Base-by-base conservation (phyloP, 345 rosid species). In the Lenwebbia sp. region DNA sequence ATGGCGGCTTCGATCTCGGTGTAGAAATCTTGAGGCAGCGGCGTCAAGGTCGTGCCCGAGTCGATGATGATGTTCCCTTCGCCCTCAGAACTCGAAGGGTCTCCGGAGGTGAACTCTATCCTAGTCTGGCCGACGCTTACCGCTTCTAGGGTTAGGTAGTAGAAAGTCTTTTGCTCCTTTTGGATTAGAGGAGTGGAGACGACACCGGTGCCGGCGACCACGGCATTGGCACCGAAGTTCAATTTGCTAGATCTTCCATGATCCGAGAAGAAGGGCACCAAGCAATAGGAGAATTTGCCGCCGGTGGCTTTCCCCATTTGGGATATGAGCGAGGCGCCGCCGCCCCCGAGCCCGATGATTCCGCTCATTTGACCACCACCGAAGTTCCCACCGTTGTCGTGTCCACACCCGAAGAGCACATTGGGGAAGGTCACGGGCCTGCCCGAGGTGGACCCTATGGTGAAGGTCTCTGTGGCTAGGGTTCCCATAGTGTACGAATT, bases 271-370 rank as follows among this genome's bases (percentile, higher is more conserved):
- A 88, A 51, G 82, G 92, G 92, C 3, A 94, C 90, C 86, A 94
- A 88, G 86, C 96, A 94, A 87, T 95, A 94, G 0, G 98, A 92
- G 84, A 96, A 94, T 50, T 85, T 92, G 10, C 92, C 89, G 10
- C 88, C 87, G 26, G 91, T 89, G 3, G 89, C 47, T 21, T 82
- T 37, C 23, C 86, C 70, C 54, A 90, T 70, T 55, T 88, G 93
- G 9, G 88, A 40, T 5, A 86, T 13, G 19, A 90, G 82, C 22
- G 91, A 91, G 10, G 85, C 37, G 0, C 53, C 30, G 7, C 83
- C 58, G 10, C 88, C 90, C 23, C 90, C 89, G 19, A 90, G 86
- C 10, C 91, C 93, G 22, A 91, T 55, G 7, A 88, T 75, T 13
- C 91, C 93, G 82, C 81, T 82, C 33, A 81, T 74, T 0, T 50